Evolutionary conservation across 148 eudicot genomes (phyloP).

Genomic region (Rhododendron kiyosumense): DNA sequence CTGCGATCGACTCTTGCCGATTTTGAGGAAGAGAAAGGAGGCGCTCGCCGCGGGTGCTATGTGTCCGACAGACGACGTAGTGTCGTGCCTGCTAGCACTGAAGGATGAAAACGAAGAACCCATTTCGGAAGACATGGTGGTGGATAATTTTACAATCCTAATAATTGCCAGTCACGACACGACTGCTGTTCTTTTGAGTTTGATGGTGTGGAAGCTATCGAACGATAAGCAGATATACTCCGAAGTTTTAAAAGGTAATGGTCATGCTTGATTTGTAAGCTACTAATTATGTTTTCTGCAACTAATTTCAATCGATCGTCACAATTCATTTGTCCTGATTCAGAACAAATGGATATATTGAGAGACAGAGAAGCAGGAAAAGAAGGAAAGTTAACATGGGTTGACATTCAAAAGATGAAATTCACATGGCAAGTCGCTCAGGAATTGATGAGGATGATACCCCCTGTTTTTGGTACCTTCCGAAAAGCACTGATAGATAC

Average conservation of each 20-base stretch:
- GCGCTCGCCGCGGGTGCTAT: not conserved
- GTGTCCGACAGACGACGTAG: not conserved
- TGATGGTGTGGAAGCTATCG: constrained; percentile 18
- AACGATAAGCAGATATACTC: not conserved
- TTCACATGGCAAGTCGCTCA: constrained; percentile 23
- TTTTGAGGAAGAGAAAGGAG: constrained; percentile 8
- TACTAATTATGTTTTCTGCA: not conserved
- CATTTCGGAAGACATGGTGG: constrained; percentile 1
- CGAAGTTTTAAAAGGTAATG: constrained; percentile 2
- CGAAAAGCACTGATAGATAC: constrained; percentile 11
- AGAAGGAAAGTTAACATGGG: constrained; percentile 14
- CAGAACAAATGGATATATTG: constrained; percentile 11
- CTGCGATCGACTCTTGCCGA: not conserved
- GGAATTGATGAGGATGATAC: constrained; percentile 23
- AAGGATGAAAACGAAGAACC: constrained; percentile 9
- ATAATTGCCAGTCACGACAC: constrained; percentile 12
- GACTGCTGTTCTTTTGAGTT: constrained; percentile 11
- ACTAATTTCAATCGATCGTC: not conserved
- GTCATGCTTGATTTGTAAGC: not conserved
- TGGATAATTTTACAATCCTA: constrained; percentile 1
- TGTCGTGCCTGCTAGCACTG: not conserved
- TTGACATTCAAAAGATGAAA: constrained; percentile 20
- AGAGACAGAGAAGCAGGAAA: not conserved
- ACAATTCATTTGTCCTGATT: not conserved
- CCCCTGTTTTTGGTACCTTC: constrained; percentile 13